Evolutionary conservation across 176 grass and related monocot species (phyloP).

Genomic region (Areca catechu): DNA sequence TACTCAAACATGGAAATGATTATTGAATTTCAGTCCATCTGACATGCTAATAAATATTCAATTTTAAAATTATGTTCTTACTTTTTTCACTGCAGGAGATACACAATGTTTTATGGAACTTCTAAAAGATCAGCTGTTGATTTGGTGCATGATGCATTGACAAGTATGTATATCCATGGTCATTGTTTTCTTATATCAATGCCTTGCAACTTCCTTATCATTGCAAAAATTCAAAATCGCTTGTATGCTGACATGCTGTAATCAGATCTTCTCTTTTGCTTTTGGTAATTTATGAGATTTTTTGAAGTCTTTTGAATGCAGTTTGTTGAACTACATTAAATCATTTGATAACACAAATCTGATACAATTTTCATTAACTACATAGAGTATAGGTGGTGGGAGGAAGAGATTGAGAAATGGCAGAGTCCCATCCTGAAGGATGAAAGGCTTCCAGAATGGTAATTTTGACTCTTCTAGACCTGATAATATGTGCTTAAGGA

Average conservation of each 20-base stretch:
- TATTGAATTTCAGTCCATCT: too few species aligned
- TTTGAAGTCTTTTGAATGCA: background rate
- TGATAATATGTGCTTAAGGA: too few species aligned
- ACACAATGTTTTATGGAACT: conserved; percentile 92
- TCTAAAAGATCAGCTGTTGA: conserved; percentile 81
- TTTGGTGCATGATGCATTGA: conserved; percentile 85
- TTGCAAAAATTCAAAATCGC: too few species aligned
- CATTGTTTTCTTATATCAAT: too few species aligned
- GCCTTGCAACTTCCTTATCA: too few species aligned
- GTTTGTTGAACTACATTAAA: conserved; percentile 4
- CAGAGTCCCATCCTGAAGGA: conserved; percentile 66
- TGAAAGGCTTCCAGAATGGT: conserved; percentile 91
- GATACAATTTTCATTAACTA: conserved; percentile 5
- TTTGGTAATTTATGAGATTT: too few species aligned
- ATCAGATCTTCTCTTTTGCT: too few species aligned
- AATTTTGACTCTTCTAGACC: conserved; percentile 5
- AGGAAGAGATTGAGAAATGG: conserved; percentile 90
- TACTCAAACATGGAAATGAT: too few species aligned
- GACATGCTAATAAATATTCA: background rate
- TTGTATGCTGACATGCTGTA: too few species aligned
- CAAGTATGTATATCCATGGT: conserved; percentile 52
- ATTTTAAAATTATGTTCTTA: conserved; percentile 9
- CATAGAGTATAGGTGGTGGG: conserved; percentile 85
- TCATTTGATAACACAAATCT: conserved; percentile 14
- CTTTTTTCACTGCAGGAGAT: conserved; percentile 56